A percentile compares a stretch with the other conserved stretches of the same genome.
Conservation (phyloP, 2,329 filamentous ascomycete genomes). For the Cryphonectria nitschkei region DNA sequence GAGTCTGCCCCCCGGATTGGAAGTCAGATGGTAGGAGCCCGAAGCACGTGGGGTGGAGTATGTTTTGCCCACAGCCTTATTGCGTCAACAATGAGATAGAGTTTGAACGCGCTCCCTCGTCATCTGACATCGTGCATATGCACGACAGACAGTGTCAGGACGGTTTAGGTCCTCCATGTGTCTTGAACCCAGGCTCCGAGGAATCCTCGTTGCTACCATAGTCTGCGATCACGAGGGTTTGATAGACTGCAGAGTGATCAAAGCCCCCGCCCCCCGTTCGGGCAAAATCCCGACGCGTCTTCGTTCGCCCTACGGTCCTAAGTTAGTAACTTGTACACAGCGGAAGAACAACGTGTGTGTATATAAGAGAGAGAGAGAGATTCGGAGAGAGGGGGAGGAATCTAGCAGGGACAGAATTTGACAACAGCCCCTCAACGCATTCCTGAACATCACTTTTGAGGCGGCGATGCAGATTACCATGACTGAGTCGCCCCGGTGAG, state of each 20-base stretch:
- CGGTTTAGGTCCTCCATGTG: background rate
- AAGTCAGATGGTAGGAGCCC: background rate
- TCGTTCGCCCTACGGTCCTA: background rate
- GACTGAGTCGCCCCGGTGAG: background rate
- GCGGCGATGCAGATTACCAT: background rate
- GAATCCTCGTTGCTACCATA: background rate
- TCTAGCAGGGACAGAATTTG: background rate
- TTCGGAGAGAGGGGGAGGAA: background rate
- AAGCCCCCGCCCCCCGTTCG: background rate
- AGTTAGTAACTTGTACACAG: background rate
- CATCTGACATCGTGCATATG: constrained; percentile 3
- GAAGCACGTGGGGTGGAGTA: background rate
- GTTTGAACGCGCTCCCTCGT: background rate
- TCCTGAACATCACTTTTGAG: background rate
- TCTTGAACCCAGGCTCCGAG: background rate
- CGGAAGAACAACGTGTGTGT: background rate
- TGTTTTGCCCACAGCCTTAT: background rate
- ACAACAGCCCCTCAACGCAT: background rate
- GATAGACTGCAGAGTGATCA: background rate
- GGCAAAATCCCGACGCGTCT: background rate
- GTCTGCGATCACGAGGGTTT: background rate
- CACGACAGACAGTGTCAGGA: background rate
- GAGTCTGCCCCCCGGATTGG: no score
- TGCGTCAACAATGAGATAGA: background rate
- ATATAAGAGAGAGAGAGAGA: no score